Base-by-base conservation (phyloP, 345 rosid species). In the Gossypium bickii region DNA sequence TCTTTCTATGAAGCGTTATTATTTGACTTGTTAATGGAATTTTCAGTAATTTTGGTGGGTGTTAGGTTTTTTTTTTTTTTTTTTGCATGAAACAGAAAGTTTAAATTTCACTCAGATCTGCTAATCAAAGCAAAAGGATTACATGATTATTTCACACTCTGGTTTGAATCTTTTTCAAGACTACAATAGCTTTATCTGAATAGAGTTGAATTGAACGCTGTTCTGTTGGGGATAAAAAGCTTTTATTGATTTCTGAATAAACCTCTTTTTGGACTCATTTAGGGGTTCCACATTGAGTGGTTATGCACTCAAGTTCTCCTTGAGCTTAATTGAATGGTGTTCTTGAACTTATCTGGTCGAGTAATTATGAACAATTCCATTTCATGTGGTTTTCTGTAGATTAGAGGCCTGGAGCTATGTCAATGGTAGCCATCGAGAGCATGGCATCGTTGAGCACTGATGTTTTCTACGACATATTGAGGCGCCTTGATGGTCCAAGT, bases 401-500 rank as follows among this genome's bases (percentile, higher is more conserved):
- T 60, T 64, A 48, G 60, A 48, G 69, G 6, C 18, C 45, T 25
- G 52, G 55, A 73, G 76, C 60, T 25, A 69, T 82, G 79, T 77
- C 90, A 4, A 79, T 82, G 44, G 73, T 78, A 48, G 79, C 78
- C 61, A 79, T 47, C 65, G 90, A 82, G 80, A 84, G 79, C 47
- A 66, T 80, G 80, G 82, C 86, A 18, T 86, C 88, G 7, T 76
- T 88, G 75, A 83, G 85, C 78, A 83, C 88, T 9, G 95, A 90
- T 72, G 69, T 90, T 71, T 90, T 86, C 84, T 88, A 88, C 22
- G 95, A 90, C 73, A 90, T 90, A 86, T 71, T 90, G 77, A 85
- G 83, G 82, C 95, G 92, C 47, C 90, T 90, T 25, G 95, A 90
- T 82, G 95, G 95, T 47, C 83, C 83, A 20, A 86, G 86, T 48